Evolutionary conservation across 306 rosid genomes (phyloP).

Genomic region (Cyclanthera cordifolia): DNA sequence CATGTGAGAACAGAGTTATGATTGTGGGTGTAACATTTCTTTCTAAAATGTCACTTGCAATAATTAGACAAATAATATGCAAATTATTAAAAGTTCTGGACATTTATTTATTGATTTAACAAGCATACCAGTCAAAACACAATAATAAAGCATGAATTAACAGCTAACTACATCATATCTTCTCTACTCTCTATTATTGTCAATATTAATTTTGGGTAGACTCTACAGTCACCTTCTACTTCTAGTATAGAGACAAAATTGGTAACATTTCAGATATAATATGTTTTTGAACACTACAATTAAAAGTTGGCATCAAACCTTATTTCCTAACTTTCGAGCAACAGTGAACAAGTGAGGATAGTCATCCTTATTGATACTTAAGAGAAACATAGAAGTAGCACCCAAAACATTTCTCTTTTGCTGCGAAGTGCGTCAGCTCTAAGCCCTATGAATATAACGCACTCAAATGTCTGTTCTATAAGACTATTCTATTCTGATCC

Average conservation of each 20-base stretch:
- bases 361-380: background rate
- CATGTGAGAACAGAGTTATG: background rate
- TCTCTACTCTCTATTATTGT: background rate
- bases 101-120: background rate
- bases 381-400: background rate
- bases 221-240: background rate
- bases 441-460: background rate
- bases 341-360: background rate
- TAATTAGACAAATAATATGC: background rate
- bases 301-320: background rate
- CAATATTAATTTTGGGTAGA: background rate
- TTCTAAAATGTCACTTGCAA: background rate
- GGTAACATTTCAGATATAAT: background rate
- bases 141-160: background rate
- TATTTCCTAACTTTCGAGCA: background rate
- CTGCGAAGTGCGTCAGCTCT: background rate
- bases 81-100: background rate
- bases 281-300: background rate
- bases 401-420: background rate
- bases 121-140: background rate
- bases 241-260: background rate
- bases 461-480: background rate
- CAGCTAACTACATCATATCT: background rate
- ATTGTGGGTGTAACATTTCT: background rate
- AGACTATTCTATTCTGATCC: background rate